Evolutionary conservation across 352 stramenopile genomes (phyloP), one percentile per base, ranked within the genome.

Genomic region (Globisporangium recalcitrans): DNA sequence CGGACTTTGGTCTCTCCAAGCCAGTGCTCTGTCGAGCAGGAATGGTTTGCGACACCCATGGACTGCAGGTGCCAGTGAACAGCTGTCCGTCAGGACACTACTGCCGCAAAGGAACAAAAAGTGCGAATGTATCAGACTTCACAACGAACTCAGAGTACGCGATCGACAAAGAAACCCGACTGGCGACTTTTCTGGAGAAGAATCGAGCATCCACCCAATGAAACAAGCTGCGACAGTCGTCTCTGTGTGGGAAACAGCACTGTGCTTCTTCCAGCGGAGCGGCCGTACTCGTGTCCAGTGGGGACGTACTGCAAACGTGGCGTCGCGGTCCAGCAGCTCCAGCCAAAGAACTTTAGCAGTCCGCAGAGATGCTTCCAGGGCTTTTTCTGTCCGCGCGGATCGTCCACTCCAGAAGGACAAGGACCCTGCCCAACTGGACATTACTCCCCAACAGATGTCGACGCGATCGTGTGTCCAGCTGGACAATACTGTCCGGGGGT

Each of bases 381-480:
- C 0, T 98, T 98, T 69, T 99, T 99, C 67, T 99, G 97, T 74
- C 93, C 97, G 0, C 78, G 84, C 26, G 95, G 94, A 26, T 98
- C 93, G 9, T 74, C 69, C 0, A 95, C 87, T 10, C 94, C 96
- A 6, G 91, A 99, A 69, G 97, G 97, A 3, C 72, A 79, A 59
- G 97, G 97, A 0, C 87, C 97, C 9, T 99, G 97, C 60, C 96
- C 94, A 16, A 96, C 92, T 9, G 97, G 96, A 8, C 93, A 98
- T 71, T 99, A 97, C 69, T 99, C 97, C 58, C 91, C 93, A 1
- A 94, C 84, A 16, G 68, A 93, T 53, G 87, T 89, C 6, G 74
- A 96, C 32, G 95, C 96, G 0, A 77, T 99, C 26, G 74, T 85
- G 22, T 99, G 97, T 68, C 92, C 90, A 29, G 65, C 77, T n/a